Percentiles rank a stretch among this genome's conserved stretches.
Evolutionary conservation across 768 basidiomycete genomes (phyloP).

Genomic region (Trametes sanguinea): DNA sequence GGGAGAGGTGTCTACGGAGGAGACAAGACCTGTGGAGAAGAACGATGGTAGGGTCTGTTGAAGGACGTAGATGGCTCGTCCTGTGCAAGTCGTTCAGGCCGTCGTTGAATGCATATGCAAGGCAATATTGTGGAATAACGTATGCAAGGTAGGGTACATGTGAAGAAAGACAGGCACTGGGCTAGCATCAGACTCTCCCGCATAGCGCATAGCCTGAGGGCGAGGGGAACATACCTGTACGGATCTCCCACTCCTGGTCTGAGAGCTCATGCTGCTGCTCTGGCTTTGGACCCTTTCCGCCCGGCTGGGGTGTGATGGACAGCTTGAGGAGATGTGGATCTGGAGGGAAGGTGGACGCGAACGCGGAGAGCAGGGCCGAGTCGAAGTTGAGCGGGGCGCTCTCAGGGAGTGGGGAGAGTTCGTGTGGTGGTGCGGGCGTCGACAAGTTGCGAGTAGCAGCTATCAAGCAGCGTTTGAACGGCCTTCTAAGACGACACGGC

Average conservation of each 20-base stretch:
- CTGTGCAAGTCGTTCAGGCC: slow-evolving; percentile 37
- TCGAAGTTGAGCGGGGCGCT: neutral
- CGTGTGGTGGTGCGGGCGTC: neutral
- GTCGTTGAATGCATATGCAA: too few species aligned
- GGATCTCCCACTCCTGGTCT: slow-evolving; percentile 78
- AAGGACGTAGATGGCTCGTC: slow-evolving; percentile 69
- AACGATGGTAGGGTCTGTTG: slow-evolving; percentile 72
- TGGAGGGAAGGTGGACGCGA: neutral
- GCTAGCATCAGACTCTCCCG: slow-evolving; percentile 35
- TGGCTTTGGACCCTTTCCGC: neutral
- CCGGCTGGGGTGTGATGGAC: neutral
- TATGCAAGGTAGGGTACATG: neutral
- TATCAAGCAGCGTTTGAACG: neutral
- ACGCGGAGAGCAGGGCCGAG: neutral
- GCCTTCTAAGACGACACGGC: neutral
- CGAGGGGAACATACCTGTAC: slow-evolving; percentile 54
- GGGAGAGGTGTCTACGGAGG: slow-evolving; percentile 48
- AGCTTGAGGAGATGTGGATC: neutral
- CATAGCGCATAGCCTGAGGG: slow-evolving; percentile 10
- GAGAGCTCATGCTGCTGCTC: slow-evolving; percentile 41
- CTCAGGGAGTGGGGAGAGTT: neutral
- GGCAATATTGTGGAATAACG: neutral
- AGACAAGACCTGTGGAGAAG: slow-evolving; percentile 66
- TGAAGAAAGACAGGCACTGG: slow-evolving; percentile 12
- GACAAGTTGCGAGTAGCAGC: neutral